Evolutionary conservation across 2,329 filamentous ascomycete species (phyloP).

Genomic region (Grosmannia penicillata): DNA sequence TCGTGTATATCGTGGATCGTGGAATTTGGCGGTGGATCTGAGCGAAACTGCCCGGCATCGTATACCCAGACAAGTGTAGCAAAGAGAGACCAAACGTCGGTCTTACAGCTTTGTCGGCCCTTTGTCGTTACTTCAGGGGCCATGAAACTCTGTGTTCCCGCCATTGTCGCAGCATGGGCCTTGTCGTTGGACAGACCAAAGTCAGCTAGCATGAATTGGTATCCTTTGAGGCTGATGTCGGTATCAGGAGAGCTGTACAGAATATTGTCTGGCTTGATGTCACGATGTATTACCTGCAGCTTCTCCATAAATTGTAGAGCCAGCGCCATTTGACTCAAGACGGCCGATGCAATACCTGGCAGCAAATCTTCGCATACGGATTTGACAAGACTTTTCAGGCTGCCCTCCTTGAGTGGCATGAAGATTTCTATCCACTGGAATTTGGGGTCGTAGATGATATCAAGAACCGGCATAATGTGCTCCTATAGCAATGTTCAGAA

Average conservation of each 20-base stretch:
- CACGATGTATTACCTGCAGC: constrained; percentile 77
- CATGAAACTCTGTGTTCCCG: constrained; percentile 16
- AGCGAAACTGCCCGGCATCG: constrained; percentile 10
- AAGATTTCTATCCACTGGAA: constrained; percentile 9
- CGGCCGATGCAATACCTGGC: not conserved
- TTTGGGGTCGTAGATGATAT: constrained; percentile 3
- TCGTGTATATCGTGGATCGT: constrained; percentile 6
- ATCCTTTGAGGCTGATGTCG: constrained; percentile 10
- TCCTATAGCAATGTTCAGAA: constrained; percentile 1
- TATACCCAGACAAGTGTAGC: constrained; percentile 16
- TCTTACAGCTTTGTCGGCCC: constrained; percentile 11
- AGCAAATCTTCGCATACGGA: not conserved
- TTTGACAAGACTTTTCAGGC: constrained; percentile 2
- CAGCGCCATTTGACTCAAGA: constrained; percentile 11
- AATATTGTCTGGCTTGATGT: constrained; percentile 97
- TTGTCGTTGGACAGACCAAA: constrained; percentile 76
- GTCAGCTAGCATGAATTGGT: constrained; percentile 76
- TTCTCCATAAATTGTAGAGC: constrained; percentile 12
- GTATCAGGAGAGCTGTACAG: constrained; percentile 49
- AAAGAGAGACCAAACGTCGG: constrained; percentile 19
- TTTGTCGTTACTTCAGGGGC: constrained; percentile 13
- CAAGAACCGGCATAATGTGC: constrained; percentile 10
- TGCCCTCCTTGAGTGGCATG: constrained; percentile 9
- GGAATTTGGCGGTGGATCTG: too few relatives aligned
- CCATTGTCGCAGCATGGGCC: constrained; percentile 10